Evolutionary conservation across 164 flowering plant species (phyloP).

Genomic region (Magnolia kwangsiensis): DNA sequence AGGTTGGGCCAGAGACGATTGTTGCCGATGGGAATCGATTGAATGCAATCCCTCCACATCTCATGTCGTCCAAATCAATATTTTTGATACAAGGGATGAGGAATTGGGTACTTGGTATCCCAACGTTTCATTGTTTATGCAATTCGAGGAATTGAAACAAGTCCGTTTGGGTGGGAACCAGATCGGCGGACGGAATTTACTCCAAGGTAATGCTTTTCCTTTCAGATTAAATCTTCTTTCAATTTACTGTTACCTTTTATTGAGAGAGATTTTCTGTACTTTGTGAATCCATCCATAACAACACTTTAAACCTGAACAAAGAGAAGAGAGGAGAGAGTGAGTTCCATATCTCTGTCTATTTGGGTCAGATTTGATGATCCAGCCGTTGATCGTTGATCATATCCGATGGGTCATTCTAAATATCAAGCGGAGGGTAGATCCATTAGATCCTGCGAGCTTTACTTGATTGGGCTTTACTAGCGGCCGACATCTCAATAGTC

Average conservation of each 20-base stretch:
- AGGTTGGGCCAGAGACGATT: conserved; percentile 4
- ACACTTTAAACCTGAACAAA: too few relatives aligned
- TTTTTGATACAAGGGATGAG: neutral
- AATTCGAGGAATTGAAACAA: conserved; percentile 1
- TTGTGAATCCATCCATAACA: too few relatives aligned
- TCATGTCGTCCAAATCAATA: neutral
- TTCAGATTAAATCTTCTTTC: neutral
- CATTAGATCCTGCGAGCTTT: too few relatives aligned
- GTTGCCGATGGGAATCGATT: conserved; percentile 6
- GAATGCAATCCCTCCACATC: neutral
- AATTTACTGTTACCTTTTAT: neutral
- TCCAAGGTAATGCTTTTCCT: neutral
- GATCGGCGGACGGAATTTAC: conserved; percentile 1
- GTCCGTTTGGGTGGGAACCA: neutral
- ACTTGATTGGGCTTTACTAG: too few relatives aligned
- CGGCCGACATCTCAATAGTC: too few relatives aligned
- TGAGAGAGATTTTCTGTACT: too few relatives aligned
- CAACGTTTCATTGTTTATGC: neutral
- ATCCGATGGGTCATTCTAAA: too few relatives aligned
- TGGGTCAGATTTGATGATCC: too few relatives aligned
- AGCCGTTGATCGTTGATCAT: too few relatives aligned
- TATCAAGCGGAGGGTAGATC: too few relatives aligned
- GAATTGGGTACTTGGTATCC: conserved; percentile 9
- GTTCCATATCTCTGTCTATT: too few relatives aligned
- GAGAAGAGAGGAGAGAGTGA: too few relatives aligned